These are phyloP conservation scores for Starmera pachycereana DNA, from an alignment of 805 yeast genomes.

Conservation along the genomic window DNA sequence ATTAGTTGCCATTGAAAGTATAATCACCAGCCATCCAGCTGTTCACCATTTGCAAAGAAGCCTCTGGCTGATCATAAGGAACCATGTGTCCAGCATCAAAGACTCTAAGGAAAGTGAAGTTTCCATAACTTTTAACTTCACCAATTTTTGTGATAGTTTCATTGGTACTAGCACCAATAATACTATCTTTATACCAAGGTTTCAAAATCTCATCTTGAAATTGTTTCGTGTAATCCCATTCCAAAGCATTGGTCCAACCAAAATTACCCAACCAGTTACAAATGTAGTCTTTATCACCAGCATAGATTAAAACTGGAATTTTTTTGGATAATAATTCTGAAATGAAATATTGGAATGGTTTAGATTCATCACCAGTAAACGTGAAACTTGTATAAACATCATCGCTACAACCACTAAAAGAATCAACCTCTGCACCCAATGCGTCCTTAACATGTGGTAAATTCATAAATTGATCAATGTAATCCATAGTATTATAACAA, in stretches of 20 bases:
- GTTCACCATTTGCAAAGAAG: conserved; percentile 59
- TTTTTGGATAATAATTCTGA: conserved; percentile 57
- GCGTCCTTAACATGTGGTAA: conserved; percentile 58
- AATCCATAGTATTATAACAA: conserved; percentile 66
- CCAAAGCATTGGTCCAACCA: conserved; percentile 66
- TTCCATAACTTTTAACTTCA: conserved; percentile 58
- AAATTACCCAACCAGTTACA: conserved; percentile 91
- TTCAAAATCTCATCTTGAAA: conserved; percentile 32
- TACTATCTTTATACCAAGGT: conserved; percentile 28
- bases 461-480: conserved; percentile 69
- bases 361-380: conserved; percentile 75
- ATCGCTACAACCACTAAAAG: conserved; percentile 56
- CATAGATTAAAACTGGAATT: conserved; percentile 76
- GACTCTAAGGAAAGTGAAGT: conserved; percentile 69
- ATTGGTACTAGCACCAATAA: background rate
- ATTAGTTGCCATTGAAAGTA: conserved; percentile 7
- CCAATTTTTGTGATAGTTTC: conserved; percentile 43
- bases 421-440: conserved; percentile 76
- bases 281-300: conserved; percentile 91
- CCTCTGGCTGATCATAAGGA: conserved; percentile 77
- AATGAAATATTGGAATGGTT: conserved; percentile 72
- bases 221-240: conserved; percentile 48
- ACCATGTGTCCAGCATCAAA: conserved; percentile 90
- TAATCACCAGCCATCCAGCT: conserved; percentile 55
- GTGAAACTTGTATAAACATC: conserved; percentile 60